Base-by-base conservation (phyloP, 2,329 filamentous ascomycete species). In the Microcyclosporella mali region DNA sequence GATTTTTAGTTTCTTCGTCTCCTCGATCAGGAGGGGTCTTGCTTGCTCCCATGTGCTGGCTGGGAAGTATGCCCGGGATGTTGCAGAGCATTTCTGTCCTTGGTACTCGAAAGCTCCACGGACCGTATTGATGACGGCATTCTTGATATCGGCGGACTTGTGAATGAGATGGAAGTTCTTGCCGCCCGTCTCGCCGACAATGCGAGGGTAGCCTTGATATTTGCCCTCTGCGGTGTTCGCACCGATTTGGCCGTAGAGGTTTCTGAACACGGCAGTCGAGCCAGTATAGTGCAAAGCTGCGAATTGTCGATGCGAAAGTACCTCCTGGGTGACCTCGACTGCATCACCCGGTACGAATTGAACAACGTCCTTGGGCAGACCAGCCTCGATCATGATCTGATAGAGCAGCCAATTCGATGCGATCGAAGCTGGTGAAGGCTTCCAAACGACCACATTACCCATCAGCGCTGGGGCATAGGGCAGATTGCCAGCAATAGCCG, bases 391-490 rank as follows among this genome's bases (percentile, higher is more conserved):
- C 12, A 97, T 76, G 63, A 95, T 94, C 64, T 89, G 77, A 72
- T 95, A 89, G 33, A 95, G 73, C 43, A 97, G 73, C 80, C 85
- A 94, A 72, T 89, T 94, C 50, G 85, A 88, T n/a, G 84, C 84
- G 50, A 95, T 85, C 29, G 89, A 86, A 12, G 74, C 83, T 55
- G 90, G 87, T 11, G 86, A 92, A n/a, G 89, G 89, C 74, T 97
- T 97, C 89, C 89, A 97, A 35, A 97, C 70, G 3, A 95, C 88
- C 1, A 95, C 90, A 66, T 97, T 97, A 45, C 89, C 89, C 73
- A 95, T 82, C 42, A 95, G 71, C 1, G 88, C 88, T 11, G 90
- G 88, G 1, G 86, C 83, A 36, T 80, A 84, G 12, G 85, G 79
- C 32, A 97, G 74, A 69, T 95, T 95, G 43, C 84, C 90, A 9